A percentile compares a stretch with the other conserved stretches of the same genome.
These are phyloP conservation scores for Axilococcus clingmanii DNA, from an alignment of 139 green algal genomes.

Conservation along the genomic window DNA sequence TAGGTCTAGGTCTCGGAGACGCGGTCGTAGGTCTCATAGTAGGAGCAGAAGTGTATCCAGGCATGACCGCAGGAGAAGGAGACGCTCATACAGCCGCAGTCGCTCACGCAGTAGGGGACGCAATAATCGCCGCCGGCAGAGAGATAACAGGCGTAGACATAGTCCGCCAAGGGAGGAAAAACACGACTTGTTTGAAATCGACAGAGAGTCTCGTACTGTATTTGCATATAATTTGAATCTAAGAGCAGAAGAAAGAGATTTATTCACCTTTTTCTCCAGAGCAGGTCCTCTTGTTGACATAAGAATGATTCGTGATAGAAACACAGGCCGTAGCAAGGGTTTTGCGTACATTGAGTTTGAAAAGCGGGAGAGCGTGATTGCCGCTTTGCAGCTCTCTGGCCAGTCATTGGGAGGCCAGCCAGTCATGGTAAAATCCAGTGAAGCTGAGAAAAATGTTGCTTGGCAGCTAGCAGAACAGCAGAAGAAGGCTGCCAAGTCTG, in stretches of 20 bases:
- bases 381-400: conserved; percentile 74
- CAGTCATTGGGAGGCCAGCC: conserved; percentile 70
- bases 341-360: conserved; percentile 95
- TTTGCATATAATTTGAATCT: conserved; percentile 83
- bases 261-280: conserved; percentile 78
- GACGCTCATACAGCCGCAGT: background rate
- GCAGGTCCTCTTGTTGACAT: conserved; percentile 76
- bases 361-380: conserved; percentile 64
- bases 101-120: too few species aligned
- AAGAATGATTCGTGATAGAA: conserved; percentile 86
- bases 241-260: conserved; percentile 69
- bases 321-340: conserved; percentile 81
- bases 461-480: conserved; percentile 67
- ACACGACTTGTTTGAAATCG: too few species aligned
- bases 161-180: too few species aligned
- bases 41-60: background rate
- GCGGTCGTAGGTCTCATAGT: background rate
- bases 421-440: conserved; percentile 88
- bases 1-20: background rate
- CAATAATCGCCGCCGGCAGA: too few species aligned
- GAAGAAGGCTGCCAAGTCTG: conserved; percentile 13
- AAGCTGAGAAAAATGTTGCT: conserved; percentile 92
- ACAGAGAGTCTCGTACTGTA: conserved; percentile 73
- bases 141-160: too few species aligned
- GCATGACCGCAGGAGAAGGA: background rate